Percentiles rank a stretch among this genome's conserved stretches.
Conservation (phyloP, 306 rosid genomes). For the Quercus glauca region DNA sequence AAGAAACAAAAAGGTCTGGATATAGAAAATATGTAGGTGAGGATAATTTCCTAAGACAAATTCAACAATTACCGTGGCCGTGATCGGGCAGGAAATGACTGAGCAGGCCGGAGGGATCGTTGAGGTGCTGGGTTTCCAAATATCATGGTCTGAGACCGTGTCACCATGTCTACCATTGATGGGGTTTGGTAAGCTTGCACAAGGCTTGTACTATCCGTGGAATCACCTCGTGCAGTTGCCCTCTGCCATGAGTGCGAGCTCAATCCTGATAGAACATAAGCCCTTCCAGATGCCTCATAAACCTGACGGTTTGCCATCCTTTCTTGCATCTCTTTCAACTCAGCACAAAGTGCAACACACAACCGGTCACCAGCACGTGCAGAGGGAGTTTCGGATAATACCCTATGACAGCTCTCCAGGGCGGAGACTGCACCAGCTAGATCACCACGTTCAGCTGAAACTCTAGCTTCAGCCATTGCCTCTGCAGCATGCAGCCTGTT, state of each 20-base stretch:
- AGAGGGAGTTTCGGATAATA: slow-evolving; percentile 59
- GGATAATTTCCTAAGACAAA: slow-evolving; percentile 17
- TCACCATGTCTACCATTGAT: slow-evolving; percentile 83
- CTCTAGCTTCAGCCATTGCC: slow-evolving; percentile 80
- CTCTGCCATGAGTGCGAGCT: slow-evolving; percentile 94
- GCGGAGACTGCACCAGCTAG: slow-evolving; percentile 66
- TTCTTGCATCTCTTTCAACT: slow-evolving; percentile 88
- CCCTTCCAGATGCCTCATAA: slow-evolving; percentile 87
- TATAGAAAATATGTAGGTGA: slow-evolving; percentile 21
- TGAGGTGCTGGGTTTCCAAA: slow-evolving; percentile 40
- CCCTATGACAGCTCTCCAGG: slow-evolving; percentile 51
- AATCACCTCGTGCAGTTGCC: slow-evolving; percentile 94
- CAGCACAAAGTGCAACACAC: slow-evolving; percentile 62
- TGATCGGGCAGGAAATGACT: slow-evolving; percentile 42
- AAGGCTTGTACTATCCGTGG: slow-evolving; percentile 62
- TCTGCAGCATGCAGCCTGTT: slow-evolving; percentile 67
- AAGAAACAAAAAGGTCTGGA: slow-evolving; percentile 26
- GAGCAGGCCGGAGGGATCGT: slow-evolving; percentile 35
- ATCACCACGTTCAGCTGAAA: slow-evolving; percentile 67
- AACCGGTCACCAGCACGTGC: slow-evolving; percentile 59
- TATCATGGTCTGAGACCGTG: slow-evolving; percentile 67
- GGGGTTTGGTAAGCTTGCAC: slow-evolving; percentile 80
- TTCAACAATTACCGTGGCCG: slow-evolving; percentile 21
- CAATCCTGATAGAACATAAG: slow-evolving; percentile 82
- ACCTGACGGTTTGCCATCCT: slow-evolving; percentile 77